Evolutionary conservation across 768 basidiomycete species (phyloP).

Genomic region (Boletus bicolor): DNA sequence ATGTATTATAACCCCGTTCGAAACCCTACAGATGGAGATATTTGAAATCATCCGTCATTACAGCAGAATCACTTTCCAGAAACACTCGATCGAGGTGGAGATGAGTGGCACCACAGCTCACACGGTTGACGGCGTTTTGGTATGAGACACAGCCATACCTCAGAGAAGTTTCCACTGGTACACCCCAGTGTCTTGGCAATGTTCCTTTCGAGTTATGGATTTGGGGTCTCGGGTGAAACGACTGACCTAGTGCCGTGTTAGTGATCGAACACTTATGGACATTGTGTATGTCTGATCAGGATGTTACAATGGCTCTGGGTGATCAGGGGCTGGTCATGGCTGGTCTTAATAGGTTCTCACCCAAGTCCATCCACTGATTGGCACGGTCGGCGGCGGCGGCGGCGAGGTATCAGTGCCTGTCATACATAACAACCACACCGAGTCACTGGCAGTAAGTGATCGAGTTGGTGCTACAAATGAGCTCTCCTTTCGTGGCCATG

Average conservation of each 20-base stretch:
- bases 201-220: constrained; percentile 1
- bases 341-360: no score
- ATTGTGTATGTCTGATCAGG: neutral
- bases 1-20: neutral
- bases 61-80: neutral
- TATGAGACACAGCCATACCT: constrained; percentile 2
- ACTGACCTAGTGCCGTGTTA: neutral
- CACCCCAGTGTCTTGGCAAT: constrained; percentile 8
- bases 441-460: constrained; percentile 9
- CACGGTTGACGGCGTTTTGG: neutral
- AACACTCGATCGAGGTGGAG: neutral
- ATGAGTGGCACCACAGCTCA: neutral
- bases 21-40: neutral
- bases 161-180: neutral
- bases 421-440: neutral
- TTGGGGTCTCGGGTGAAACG: neutral
- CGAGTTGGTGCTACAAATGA: neutral
- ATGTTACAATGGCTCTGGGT: no score
- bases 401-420: neutral
- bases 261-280: neutral
- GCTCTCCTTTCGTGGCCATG: neutral
- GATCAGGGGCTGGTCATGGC: no score
- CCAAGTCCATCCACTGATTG: no score
- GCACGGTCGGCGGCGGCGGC: no score
- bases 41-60: neutral